phyloP scores from a whole-genome alignment of 1,284 basidiomycete genomes.

The Ustilago vetiveriae region DNA sequence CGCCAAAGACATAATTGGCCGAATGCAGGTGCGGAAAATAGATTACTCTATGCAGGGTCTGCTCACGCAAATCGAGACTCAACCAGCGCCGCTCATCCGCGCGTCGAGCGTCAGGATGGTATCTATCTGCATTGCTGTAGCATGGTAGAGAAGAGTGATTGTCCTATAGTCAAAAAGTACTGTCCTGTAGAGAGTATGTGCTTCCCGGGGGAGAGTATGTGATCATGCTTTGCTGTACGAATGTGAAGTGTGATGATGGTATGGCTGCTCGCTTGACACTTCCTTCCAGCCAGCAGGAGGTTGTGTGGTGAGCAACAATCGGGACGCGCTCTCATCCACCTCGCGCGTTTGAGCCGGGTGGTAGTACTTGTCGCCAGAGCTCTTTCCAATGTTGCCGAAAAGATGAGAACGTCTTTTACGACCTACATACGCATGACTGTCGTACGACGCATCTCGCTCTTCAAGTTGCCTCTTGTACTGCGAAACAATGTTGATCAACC shows the following conservation, averaged over 20 bases:
- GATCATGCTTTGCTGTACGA: not conserved
- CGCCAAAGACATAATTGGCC: no score
- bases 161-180: no score
- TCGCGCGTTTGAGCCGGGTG: slow-evolving; percentile 2
- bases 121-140: no score
- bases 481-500: slow-evolving; percentile 27
- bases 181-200: no score
- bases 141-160: no score
- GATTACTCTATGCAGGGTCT: no score
- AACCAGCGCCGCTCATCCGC: no score
- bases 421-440: not conserved
- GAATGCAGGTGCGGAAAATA: no score
- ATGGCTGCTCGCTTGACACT: not conserved
- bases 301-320: slow-evolving; percentile 6
- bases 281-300: slow-evolving; percentile 10
- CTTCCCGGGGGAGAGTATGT: not conserved
- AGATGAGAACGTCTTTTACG: not conserved
- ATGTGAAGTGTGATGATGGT: not conserved
- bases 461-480: slow-evolving; percentile 30
- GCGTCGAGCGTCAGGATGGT: no score
- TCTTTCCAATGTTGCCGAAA: slow-evolving; percentile 11
- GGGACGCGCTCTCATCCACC: not conserved
- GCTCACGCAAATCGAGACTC: no score
- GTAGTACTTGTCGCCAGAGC: slow-evolving; percentile 2
- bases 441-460: slow-evolving; percentile 3